phyloP scores from a whole-genome alignment of 2,329 filamentous ascomycete species.

The Berkeleyomyces rouxiae region DNA sequence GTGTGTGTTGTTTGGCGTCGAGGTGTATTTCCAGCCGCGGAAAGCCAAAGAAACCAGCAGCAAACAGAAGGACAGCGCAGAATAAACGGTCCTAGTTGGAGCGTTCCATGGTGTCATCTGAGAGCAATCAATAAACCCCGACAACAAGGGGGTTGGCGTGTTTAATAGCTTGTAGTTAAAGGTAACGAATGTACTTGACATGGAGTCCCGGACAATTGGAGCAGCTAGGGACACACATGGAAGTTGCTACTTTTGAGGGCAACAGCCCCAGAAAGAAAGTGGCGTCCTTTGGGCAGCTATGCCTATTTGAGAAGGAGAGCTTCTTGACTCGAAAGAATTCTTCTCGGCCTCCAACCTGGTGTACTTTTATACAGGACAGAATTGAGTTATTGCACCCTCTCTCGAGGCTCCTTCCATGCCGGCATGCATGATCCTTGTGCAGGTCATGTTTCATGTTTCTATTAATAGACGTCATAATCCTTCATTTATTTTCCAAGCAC shows the following conservation, averaged over 20 bases:
- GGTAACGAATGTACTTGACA: too few species aligned
- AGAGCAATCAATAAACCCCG: neutral
- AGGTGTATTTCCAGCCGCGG: slow-evolving; percentile 1
- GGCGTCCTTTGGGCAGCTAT: too few species aligned
- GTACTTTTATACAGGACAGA: neutral
- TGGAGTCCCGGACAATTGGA: too few species aligned
- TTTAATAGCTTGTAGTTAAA: too few species aligned
- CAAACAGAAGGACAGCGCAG: neutral
- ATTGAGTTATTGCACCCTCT: neutral
- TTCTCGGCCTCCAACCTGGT: neutral
- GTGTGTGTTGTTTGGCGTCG: slow-evolving; percentile 10
- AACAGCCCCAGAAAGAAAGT: too few species aligned
- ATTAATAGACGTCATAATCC: neutral
- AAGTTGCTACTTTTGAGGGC: too few species aligned
- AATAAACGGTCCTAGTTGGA: neutral
- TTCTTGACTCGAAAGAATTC: neutral
- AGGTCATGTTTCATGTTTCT: neutral
- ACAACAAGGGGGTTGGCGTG: neutral
- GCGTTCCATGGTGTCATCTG: neutral
- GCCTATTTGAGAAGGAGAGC: neutral
- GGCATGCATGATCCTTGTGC: neutral
- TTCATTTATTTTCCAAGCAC: neutral
- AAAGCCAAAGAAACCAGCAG: neutral
- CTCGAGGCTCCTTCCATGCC: neutral
- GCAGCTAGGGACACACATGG: too few species aligned